Percentiles rank a stretch among this genome's conserved stretches.
Conservation (phyloP, 139 green algal species). For the Gonium pectorale region DNA sequence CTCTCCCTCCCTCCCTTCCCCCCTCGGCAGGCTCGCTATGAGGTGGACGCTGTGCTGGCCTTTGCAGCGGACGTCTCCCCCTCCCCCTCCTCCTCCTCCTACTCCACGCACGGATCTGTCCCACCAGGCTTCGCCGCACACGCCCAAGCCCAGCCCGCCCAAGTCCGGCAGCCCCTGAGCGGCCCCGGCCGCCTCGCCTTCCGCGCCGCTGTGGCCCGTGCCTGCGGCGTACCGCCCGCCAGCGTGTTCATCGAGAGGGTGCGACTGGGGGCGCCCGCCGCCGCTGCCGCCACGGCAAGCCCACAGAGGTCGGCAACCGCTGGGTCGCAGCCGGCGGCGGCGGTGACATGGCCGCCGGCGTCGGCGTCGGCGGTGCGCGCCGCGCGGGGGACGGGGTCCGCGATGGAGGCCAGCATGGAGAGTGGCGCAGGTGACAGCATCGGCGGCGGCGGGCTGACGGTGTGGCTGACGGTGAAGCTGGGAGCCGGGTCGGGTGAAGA, state of each 20-base stretch:
- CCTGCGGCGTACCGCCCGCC: not conserved
- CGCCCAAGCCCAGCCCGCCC: not conserved
- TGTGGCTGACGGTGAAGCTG: slow-evolving; percentile 15
- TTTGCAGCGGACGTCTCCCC: not conserved
- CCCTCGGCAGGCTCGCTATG: not conserved
- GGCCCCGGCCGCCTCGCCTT: slow-evolving; percentile 5
- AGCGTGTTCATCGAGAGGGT: slow-evolving; percentile 4
- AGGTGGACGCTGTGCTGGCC: not conserved
- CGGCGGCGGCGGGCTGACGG: not conserved
- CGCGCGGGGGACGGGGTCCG: not conserved
- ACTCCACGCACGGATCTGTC: not conserved
- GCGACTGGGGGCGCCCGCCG: not conserved
- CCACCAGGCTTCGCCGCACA: not conserved
- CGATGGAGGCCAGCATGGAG: not conserved
- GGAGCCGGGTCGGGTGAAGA: not conserved
- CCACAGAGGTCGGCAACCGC: too few species aligned
- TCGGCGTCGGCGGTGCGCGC: not conserved
- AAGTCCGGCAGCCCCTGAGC: not conserved
- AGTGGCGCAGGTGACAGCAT: not conserved
- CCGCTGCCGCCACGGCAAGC: not conserved
- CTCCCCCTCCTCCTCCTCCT: not conserved
- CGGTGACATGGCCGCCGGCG: not conserved
- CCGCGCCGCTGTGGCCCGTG: not conserved
- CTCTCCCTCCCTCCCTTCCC: not conserved
- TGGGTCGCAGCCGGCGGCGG: not conserved